Evolutionary conservation across 2,329 filamentous ascomycete species (phyloP).

Genomic region (Massarina eburnea): DNA sequence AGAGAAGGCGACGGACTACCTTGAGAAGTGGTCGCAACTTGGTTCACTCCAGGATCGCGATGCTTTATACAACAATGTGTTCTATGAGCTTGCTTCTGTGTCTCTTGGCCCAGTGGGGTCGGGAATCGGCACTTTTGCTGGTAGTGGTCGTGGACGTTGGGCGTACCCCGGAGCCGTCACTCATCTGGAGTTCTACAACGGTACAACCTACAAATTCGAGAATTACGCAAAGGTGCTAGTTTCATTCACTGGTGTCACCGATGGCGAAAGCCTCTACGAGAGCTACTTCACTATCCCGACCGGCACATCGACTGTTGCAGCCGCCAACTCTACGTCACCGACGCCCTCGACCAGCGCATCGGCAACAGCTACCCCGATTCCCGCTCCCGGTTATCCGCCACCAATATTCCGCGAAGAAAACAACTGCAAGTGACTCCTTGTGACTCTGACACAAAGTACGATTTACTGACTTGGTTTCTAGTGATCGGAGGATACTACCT

Average conservation of each 20-base stretch:
- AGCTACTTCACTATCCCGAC: slow-evolving; percentile 34
- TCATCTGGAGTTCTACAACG: slow-evolving; percentile 50
- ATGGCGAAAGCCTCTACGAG: slow-evolving; percentile 46
- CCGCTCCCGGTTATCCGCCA: slow-evolving; percentile 48
- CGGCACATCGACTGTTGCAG: slow-evolving; percentile 14
- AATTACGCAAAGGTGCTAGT: slow-evolving; percentile 49
- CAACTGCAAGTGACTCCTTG: too few relatives aligned
- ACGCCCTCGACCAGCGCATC: slow-evolving; percentile 22
- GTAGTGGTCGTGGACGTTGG: slow-evolving; percentile 45
- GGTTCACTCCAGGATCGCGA: slow-evolving; percentile 59
- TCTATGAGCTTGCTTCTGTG: slow-evolving; percentile 50
- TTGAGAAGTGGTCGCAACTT: slow-evolving; percentile 51
- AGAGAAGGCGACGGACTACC: slow-evolving; percentile 53
- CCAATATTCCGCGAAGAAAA: slow-evolving; percentile 45
- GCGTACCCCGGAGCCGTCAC: slow-evolving; percentile 49
- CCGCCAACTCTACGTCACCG: slow-evolving; percentile 17
- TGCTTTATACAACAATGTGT: slow-evolving; percentile 57
- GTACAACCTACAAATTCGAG: slow-evolving; percentile 42
- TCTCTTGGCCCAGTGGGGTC: slow-evolving; percentile 44
- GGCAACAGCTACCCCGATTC: slow-evolving; percentile 24
- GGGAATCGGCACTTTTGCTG: slow-evolving; percentile 49
- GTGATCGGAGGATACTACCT: slow-evolving; percentile 53
- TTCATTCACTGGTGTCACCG: slow-evolving; percentile 45
- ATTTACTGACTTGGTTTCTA: too few relatives aligned
- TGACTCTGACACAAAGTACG: too few relatives aligned